phyloP scores from a whole-genome alignment of 768 basidiomycete genomes.

The Agrocybe praecox region DNA sequence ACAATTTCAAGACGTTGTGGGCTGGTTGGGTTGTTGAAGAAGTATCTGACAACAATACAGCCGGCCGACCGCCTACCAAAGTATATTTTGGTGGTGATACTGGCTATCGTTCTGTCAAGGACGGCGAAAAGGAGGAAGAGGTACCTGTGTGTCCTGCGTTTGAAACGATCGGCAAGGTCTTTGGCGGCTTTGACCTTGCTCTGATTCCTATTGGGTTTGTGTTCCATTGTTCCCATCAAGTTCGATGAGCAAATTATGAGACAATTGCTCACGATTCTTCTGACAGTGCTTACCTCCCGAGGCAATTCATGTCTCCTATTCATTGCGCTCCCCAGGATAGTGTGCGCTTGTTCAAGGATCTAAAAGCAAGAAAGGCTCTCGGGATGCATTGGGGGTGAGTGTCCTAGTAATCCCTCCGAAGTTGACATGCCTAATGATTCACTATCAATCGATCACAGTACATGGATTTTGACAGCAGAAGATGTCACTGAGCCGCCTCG shows the following conservation, averaged over 20 bases:
- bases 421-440: not conserved
- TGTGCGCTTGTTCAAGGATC: slow-evolving; percentile 66
- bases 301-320: slow-evolving; percentile 57
- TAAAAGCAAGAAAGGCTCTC: slow-evolving; percentile 58
- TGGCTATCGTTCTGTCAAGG: slow-evolving; percentile 51
- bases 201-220: slow-evolving; percentile 68
- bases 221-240: too few species aligned
- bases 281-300: slow-evolving; percentile 59
- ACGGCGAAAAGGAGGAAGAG: slow-evolving; percentile 50
- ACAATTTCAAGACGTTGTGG: slow-evolving; percentile 65
- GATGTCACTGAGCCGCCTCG: slow-evolving; percentile 64
- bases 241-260: too few species aligned
- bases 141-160: slow-evolving; percentile 73
- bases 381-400: slow-evolving; percentile 75
- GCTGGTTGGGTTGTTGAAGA: slow-evolving; percentile 65
- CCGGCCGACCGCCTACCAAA: slow-evolving; percentile 29
- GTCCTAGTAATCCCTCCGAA: not conserved
- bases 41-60: slow-evolving; percentile 30
- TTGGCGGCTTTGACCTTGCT: slow-evolving; percentile 68
- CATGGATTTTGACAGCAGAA: slow-evolving; percentile 56
- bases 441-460: slow-evolving; percentile 28
- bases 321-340: slow-evolving; percentile 72
- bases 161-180: slow-evolving; percentile 63
- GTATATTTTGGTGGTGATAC: slow-evolving; percentile 75
- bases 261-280: slow-evolving; percentile 19